Evolutionary conservation across 306 rosid genomes (phyloP), one percentile per base, ranked within the genome.

Genomic region (Dryas alaskensis): DNA sequence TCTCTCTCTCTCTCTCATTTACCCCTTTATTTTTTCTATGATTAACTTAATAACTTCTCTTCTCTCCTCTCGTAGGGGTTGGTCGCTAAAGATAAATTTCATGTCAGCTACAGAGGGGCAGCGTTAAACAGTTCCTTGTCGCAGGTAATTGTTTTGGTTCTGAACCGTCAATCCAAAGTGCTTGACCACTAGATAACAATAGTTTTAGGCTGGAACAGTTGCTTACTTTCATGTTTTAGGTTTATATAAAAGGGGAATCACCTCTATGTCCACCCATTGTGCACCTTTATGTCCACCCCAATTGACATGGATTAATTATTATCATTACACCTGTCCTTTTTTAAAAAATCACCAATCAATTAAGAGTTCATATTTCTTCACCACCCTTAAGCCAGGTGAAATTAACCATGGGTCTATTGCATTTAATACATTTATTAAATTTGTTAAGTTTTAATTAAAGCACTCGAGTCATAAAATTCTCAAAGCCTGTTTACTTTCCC

Each of bases 81-180:
- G 92, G 81, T 90, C 9, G 99, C 99, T 25, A 94, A 94, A 85
- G 97, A 92, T 82, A 94, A 74, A 74, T 94, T 94, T 76, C 92
- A 94, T 78, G 99, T 92, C 80, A 92, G 99, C 81, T 88, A 94
- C 69, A 78, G 90, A 46, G 98, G 99, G 57, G 90, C 92, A 57
- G 96, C 93, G 6, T 79, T 94, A 67, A 88, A 85, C 84, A 82
- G 86, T 65, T 88, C 99, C 61, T 69, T 88, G 88, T 86, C 97
- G 78, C 99, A 91, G 99, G 99, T 92, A 73, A 4, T 73, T 31
- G 55, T 47, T 44, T 44, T 62, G 50, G 61, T 6, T 17, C 11
- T 63, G 75, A 19, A 4, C 3, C 6, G 4, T 8, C 17, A 54
- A 54, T 54, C 51, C 39, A 45, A 43, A 54, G 46, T 70, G 19